Conservation (phyloP, 2,329 filamentous ascomycete species). For the Alternaria burnsii region DNA sequence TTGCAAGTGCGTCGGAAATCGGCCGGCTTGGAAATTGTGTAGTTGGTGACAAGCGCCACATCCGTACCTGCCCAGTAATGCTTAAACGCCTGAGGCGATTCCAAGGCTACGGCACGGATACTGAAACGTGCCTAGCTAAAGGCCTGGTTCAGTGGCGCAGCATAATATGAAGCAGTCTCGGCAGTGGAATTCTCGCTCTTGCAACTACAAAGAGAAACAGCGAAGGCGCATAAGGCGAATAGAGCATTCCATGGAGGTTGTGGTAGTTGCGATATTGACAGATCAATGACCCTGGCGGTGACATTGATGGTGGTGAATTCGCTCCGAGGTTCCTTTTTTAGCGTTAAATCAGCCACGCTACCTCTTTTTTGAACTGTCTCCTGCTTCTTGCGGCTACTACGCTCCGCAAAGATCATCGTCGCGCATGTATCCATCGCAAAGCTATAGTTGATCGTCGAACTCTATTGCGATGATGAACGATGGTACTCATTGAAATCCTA, state of each 20-base stretch:
- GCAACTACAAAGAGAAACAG: background rate
- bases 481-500: background rate
- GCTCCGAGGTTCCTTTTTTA: background rate
- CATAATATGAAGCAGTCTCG: background rate
- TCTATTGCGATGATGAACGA: background rate
- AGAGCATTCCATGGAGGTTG: background rate
- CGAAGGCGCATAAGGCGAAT: background rate
- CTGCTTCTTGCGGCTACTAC: conserved; percentile 3
- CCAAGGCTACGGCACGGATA: background rate
- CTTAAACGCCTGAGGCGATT: background rate
- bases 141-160: background rate
- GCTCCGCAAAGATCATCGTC: background rate
- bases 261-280: background rate
- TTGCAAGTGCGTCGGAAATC: background rate
- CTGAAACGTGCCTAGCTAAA: background rate
- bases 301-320: background rate
- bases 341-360: background rate
- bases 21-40: background rate
- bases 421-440: background rate
- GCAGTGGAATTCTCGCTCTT: background rate
- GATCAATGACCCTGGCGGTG: background rate
- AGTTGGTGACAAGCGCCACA: background rate
- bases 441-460: background rate
- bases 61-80: background rate
- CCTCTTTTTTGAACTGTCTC: background rate